Base-by-base conservation (phyloP, 306 rosid genomes). In the Hippophae gyantsensis region DNA sequence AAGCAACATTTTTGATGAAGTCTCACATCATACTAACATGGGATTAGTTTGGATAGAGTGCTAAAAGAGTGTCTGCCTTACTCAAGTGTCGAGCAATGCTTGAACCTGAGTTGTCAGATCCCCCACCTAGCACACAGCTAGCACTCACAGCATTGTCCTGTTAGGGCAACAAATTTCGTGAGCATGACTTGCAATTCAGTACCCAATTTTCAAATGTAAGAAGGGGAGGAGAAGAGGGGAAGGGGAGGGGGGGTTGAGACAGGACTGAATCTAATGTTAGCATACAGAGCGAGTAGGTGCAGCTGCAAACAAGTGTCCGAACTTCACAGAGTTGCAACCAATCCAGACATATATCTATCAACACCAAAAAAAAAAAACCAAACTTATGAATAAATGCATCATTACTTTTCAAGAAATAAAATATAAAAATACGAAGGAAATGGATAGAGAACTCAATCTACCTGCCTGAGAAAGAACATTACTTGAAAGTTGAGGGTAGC, bases 41-140 rank as follows among this genome's bases (percentile, higher is more conserved):
- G 38, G 38, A 32, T 32, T 32, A 32, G 38, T 27, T 27, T 27
- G 38, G 38, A 18, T 18, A 27, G 38, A 32, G 38, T 32, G 3
- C 38, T 32, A 32, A 32, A 32, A 32, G 38, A 1, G 38, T 32
- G 38, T 32, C 2, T 32, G 3, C 38, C 38, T 60, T 70, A 92
- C 95, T 97, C 74, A 88, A 63, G 61, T 95, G 74, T 48, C 82
- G 82, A 66, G 95, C 95, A 84, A 86, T 86, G 66, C 86, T 83
- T 6, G 95, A 67, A 54, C 95, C 95, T n/a, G 90, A 82, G 70
- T 84, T 88, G 80, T 92, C 95, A 70, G 86, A 88, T 57, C 76
- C 65, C 56, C 94, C 96, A n/a, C 95, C 96, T 50, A 83, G 90
- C 68, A 92, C 68, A 64, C 90, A 80, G 67, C 94, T 80, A 26